These are phyloP conservation scores for Boletus pseudopeckii DNA, from an alignment of 768 basidiomycete genomes.

Conservation along the genomic window DNA sequence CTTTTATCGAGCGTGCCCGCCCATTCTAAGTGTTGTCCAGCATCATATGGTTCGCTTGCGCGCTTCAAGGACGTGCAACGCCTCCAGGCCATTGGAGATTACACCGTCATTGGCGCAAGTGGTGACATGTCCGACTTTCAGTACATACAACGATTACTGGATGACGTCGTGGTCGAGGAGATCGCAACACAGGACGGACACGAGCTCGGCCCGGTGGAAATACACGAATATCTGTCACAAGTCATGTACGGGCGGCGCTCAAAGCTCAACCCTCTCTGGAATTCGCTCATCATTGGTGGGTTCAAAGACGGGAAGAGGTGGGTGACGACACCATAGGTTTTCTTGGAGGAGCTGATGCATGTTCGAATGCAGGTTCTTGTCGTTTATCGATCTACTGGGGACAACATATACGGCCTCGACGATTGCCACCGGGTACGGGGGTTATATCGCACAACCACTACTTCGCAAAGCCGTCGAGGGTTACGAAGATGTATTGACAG, in stretches of 20 bases:
- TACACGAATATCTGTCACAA: slow-evolving; percentile 88
- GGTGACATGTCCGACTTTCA: slow-evolving; percentile 99
- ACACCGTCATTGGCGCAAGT: slow-evolving; percentile 86
- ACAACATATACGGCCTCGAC: slow-evolving; percentile 93
- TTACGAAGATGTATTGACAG: slow-evolving; percentile 66
- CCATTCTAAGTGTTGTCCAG: slow-evolving; percentile 36
- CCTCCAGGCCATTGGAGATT: slow-evolving; percentile 76
- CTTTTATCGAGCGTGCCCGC: not conserved
- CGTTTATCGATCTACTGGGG: slow-evolving; percentile 94
- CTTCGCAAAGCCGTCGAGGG: slow-evolving; percentile 90
- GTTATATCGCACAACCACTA: slow-evolving; percentile 89
- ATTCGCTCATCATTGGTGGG: slow-evolving; percentile 89
- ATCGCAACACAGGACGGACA: slow-evolving; percentile 81
- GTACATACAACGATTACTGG: slow-evolving; percentile 77
- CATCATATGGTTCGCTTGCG: slow-evolving; percentile 95
- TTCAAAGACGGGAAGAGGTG: slow-evolving; percentile 81
- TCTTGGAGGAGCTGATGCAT: not conserved
- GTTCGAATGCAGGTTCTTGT: slow-evolving; percentile 65
- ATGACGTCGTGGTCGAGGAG: slow-evolving; percentile 76
- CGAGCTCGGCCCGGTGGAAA: slow-evolving; percentile 77
- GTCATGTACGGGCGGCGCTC: slow-evolving; percentile 87
- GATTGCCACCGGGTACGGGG: slow-evolving; percentile 92
- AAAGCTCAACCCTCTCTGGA: slow-evolving; percentile 95
- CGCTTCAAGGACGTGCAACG: slow-evolving; percentile 94
- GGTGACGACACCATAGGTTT: slow-evolving; percentile 14